Conservation (phyloP, 2,329 filamentous ascomycete species). For the Colletotrichum lini region DNA sequence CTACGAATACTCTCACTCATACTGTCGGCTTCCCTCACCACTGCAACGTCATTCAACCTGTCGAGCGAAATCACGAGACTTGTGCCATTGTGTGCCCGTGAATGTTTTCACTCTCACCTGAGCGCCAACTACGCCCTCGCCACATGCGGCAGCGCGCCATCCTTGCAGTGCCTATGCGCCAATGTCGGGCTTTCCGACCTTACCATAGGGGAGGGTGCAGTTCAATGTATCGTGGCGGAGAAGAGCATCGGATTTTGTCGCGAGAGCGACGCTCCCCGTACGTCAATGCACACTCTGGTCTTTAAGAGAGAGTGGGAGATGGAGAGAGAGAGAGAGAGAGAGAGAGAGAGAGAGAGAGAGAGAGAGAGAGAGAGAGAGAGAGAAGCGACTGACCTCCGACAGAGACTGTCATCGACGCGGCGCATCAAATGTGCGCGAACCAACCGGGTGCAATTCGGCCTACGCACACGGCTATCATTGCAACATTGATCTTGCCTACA, state of each 20-base stretch:
- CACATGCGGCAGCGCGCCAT: constrained; percentile 63
- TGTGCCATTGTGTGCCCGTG: constrained; percentile 71
- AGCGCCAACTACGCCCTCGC: constrained; percentile 68
- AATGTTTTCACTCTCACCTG: constrained; percentile 76
- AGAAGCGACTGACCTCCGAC: constrained; percentile 20
- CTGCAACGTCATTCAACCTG: constrained; percentile 50
- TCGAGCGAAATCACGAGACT: constrained; percentile 57
- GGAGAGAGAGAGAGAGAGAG: neutral
- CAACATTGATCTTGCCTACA: constrained; percentile 64
- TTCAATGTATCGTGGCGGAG: constrained; percentile 76
- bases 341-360: neutral
- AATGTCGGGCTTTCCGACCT: constrained; percentile 71
- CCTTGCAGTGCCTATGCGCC: constrained; percentile 76
- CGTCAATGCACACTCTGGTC: constrained; percentile 43
- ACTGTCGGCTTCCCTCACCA: constrained; percentile 46
- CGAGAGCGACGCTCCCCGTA: constrained; percentile 58
- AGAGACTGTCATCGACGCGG: constrained; percentile 62
- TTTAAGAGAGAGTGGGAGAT: no score
- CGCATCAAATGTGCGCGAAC: constrained; percentile 72
- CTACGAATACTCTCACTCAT: constrained; percentile 51
- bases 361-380: neutral
- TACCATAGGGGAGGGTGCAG: constrained; percentile 79
- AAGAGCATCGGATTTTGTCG: constrained; percentile 66
- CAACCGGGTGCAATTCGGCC: constrained; percentile 65
- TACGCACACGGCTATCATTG: constrained; percentile 71